A percentile compares a stretch with the other conserved stretches of the same genome.
Conservation (phyloP, 495 filamentous ascomycete species). For the Annulohypoxylon stygium region DNA sequence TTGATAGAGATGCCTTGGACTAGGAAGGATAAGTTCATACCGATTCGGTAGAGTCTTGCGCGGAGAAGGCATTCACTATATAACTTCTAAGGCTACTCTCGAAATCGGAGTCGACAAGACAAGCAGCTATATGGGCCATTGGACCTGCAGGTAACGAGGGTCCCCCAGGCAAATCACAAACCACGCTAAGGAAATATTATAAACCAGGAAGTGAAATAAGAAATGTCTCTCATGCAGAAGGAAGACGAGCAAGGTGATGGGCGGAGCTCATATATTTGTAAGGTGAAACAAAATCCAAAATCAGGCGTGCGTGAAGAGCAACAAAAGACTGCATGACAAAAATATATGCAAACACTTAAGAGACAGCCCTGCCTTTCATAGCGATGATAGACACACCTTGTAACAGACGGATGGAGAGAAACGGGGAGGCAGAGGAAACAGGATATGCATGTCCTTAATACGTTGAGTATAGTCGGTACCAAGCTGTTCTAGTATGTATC, state of each 20-base stretch:
- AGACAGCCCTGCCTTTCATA: constrained; percentile 37
- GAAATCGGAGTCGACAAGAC: constrained; percentile 58
- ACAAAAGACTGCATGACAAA: constrained; percentile 30
- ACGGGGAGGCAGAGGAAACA: constrained; percentile 40
- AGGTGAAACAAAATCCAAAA: constrained; percentile 25
- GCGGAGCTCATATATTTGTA: constrained; percentile 34
- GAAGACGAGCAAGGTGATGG: constrained; percentile 23
- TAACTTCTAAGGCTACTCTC: constrained; percentile 58
- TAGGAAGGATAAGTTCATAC: constrained; percentile 49
- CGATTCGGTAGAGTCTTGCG: constrained; percentile 60
- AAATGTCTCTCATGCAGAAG: constrained; percentile 21
- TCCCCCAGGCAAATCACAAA: constrained; percentile 44
- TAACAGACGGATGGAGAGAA: constrained; percentile 32
- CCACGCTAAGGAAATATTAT: constrained; percentile 41
- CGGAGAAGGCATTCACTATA: constrained; percentile 61
- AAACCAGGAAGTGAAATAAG: constrained; percentile 45
- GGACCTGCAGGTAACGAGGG: constrained; percentile 40
- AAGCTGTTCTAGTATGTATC: constrained; percentile 22
- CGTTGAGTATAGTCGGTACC: constrained; percentile 37
- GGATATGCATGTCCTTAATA: constrained; percentile 50
- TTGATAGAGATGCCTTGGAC: constrained; percentile 17
- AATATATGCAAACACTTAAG: constrained; percentile 46
- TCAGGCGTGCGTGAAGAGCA: constrained; percentile 17
- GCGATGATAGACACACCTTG: constrained; percentile 44
- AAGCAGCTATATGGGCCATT: constrained; percentile 66